Base-by-base conservation (phyloP, 768 basidiomycete genomes). In the Cyathus striatus region DNA sequence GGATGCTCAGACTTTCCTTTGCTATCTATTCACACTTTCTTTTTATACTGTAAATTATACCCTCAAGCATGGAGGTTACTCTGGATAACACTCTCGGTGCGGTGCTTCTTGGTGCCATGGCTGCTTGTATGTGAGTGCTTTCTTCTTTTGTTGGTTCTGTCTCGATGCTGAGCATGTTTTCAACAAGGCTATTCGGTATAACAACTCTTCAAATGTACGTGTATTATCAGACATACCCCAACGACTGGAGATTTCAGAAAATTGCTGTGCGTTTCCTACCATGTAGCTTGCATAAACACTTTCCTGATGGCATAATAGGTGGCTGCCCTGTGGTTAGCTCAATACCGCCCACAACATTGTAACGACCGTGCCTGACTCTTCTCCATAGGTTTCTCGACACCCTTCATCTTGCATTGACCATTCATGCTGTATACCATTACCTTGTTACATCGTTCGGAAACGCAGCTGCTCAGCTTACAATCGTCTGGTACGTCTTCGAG, bases 361-460 rank as follows among this genome's bases (percentile, higher is more conserved):
- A 9, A 10, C 20, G 9, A 12, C 18, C 21, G 22, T 18, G 6
- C 18, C 12, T 6, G 6, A 18, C 10, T 10, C 10, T 10, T 6
- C 12, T n/a, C 9, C 9, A 5, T 25, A 61, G 61, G 61, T 7
- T 52, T 5, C 50, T 63, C 13, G 62, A 64, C 43, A 43, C 54
- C 3, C 41, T 56, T 18, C 58, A 62, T 46, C 55, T 64, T 26
- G 51, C 51, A 7, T 42, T 60, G n/a, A 58, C 51, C n/a, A 39
- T 52, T 25, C 53, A 57, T 39, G 54, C 57, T n/a, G 51, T 61
- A 3, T 64, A 62, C 33, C 43, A 46, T 35, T 64, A 64, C 43
- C 37, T 53, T 3, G 47, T 57, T n/a, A 44, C 32, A 12, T 41
- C 45, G 10, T 62, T 61, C 22, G 62, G 62, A 16, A 36, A 58